phyloP scores from a whole-genome alignment of 805 yeast species.

The Jamesozyma hellenica region DNA sequence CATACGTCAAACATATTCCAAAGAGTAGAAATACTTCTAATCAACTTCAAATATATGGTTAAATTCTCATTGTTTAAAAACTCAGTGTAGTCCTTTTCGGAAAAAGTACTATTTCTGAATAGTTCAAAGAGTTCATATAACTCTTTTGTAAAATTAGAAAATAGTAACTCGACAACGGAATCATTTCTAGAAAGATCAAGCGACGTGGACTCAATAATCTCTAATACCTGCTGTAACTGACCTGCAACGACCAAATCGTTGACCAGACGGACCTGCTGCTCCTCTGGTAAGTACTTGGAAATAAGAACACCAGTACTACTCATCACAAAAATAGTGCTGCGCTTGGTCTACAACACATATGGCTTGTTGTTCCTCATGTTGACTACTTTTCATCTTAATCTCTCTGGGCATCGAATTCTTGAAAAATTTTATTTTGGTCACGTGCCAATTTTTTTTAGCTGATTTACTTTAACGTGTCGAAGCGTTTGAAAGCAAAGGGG shows the following conservation, averaged over 20 bases:
- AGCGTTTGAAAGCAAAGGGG: no score
- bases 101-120: neutral
- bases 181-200: conserved; percentile 5
- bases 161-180: conserved; percentile 1
- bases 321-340: neutral
- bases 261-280: conserved; percentile 7
- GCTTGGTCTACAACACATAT: no score
- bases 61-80: conserved; percentile 5
- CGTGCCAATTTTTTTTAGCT: no score
- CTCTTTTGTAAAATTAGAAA: neutral
- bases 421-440: neutral
- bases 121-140: neutral
- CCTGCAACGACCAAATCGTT: conserved; percentile 1
- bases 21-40: conserved; percentile 6
- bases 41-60: conserved; percentile 4
- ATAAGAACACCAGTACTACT: conserved; percentile 1
- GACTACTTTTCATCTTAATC: neutral
- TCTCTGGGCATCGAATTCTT: neutral
- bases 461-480: no score
- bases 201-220: conserved; percentile 5
- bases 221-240: conserved; percentile 8
- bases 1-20: conserved; percentile 9
- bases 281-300: conserved; percentile 1
- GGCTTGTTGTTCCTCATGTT: no score
- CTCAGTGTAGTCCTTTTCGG: neutral